phyloP scores from a whole-genome alignment of 257 asterid genomes.

The Solanum habrochaites region DNA sequence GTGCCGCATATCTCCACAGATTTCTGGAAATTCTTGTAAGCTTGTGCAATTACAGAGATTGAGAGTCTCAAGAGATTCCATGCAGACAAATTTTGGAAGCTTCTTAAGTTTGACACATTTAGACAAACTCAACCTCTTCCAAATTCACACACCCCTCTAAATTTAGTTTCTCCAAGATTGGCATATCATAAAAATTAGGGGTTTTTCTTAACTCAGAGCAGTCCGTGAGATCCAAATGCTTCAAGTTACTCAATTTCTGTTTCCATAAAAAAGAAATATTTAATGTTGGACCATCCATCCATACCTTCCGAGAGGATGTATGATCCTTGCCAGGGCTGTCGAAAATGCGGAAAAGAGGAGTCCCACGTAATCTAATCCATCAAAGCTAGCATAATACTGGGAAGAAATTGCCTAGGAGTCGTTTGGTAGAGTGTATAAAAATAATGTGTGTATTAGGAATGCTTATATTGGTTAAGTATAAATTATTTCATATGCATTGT shows the following conservation, averaged over 20 bases:
- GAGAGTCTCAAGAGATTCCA: not conserved
- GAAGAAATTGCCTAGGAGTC: too few species aligned
- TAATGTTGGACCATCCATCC: too few species aligned
- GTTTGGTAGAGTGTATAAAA: too few species aligned
- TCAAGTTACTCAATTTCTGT: not conserved
- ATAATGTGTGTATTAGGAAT: too few species aligned
- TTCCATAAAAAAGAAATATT: not conserved
- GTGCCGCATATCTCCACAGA: too few species aligned
- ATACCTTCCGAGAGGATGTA: too few species aligned
- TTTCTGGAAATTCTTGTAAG: not conserved
- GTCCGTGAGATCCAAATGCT: not conserved
- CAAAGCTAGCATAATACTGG: too few species aligned
- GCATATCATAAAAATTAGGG: not conserved
- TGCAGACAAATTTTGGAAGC: not conserved
- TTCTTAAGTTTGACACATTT: not conserved
- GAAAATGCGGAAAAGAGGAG: too few species aligned
- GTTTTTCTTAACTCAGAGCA: not conserved
- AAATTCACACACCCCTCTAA: not conserved
- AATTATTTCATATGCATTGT: too few species aligned
- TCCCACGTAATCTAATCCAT: too few species aligned
- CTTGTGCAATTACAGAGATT: not conserved
- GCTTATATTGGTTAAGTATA: too few species aligned
- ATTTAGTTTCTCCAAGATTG: not conserved
- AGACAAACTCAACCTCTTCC: not conserved
- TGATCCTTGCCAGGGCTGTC: too few species aligned